Conservation (phyloP, 352 stramenopile species). For the Globisporangium rhizosaccharum region DNA sequence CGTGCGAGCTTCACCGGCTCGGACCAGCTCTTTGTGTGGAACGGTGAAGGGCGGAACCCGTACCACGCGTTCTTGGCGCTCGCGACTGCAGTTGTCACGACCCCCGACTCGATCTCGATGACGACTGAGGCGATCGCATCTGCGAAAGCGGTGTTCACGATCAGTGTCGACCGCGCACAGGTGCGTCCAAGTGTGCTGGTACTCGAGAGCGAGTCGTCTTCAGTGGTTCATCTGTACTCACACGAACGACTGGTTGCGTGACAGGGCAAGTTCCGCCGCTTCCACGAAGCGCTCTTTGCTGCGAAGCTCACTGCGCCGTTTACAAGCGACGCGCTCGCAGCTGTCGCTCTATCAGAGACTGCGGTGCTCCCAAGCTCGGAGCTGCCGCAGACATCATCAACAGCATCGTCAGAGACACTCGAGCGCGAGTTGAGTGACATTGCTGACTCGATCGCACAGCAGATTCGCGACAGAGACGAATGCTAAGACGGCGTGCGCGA, state of each 20-base stretch:
- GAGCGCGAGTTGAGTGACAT: slow-evolving; percentile 36
- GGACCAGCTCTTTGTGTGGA: slow-evolving; percentile 44
- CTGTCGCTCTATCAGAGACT: background rate
- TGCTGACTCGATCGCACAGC: slow-evolving; percentile 11
- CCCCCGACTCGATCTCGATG: slow-evolving; percentile 79
- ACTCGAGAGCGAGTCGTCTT: background rate
- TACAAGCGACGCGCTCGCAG: slow-evolving; percentile 10
- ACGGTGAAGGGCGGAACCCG: slow-evolving; percentile 52
- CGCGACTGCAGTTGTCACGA: slow-evolving; percentile 54
- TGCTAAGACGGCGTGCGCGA: too few relatives aligned
- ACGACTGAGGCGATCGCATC: slow-evolving; percentile 65
- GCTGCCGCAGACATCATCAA: too few relatives aligned
- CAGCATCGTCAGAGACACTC: slow-evolving; percentile 15
- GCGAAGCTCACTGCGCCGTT: slow-evolving; percentile 24
- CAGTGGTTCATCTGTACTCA: background rate
- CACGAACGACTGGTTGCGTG: background rate
- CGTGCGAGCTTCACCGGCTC: slow-evolving; percentile 8
- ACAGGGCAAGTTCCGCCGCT: slow-evolving; percentile 54
- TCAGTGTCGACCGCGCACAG: slow-evolving; percentile 38
- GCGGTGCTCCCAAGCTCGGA: too few relatives aligned
- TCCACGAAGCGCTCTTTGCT: slow-evolving; percentile 36
- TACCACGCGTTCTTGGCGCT: slow-evolving; percentile 53
- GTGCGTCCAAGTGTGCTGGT: slow-evolving; percentile 16
- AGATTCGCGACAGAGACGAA: background rate
- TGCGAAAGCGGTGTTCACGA: slow-evolving; percentile 44